phyloP scores from a whole-genome alignment of 345 rosid species.

The Arabidopsis suecica region DNA sequence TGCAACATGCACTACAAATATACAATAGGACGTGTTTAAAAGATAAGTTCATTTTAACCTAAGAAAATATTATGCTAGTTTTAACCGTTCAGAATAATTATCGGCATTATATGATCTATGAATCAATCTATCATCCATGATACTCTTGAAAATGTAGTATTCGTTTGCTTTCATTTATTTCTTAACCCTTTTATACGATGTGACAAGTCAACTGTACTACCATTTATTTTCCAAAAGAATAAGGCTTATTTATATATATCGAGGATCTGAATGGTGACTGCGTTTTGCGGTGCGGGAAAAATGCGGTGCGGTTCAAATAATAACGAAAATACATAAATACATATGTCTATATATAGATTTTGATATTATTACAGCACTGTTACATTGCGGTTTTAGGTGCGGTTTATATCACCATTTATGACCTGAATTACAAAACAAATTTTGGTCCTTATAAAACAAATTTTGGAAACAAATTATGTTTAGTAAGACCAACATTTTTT shows the following conservation, averaged over 20 bases:
- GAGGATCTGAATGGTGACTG: too few species aligned
- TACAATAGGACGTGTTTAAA: neutral
- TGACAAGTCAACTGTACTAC: constrained; percentile 35
- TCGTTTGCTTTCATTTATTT: constrained; percentile 9
- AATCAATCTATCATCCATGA: neutral
- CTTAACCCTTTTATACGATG: constrained; percentile 31
- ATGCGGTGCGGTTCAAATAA: too few species aligned
- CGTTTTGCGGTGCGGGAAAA: too few species aligned
- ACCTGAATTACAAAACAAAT: too few species aligned
- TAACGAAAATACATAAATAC: too few species aligned
- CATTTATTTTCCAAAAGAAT: constrained; percentile 8
- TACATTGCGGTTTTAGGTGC: too few species aligned
- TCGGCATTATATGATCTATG: neutral
- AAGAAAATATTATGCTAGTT: neutral
- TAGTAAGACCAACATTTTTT: neutral
- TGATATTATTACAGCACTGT: too few species aligned
- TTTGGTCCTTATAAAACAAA: too few species aligned
- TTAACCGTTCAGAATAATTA: neutral
- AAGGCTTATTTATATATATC: neutral
- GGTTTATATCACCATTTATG: too few species aligned
- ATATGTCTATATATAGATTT: too few species aligned
- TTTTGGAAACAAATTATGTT: constrained; percentile 3
- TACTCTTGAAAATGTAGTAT: neutral
- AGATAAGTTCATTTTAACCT: constrained; percentile 1
- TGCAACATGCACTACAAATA: constrained; percentile 24